Base-by-base conservation (phyloP, 2,329 filamentous ascomycete genomes). In the Elsinoe perseae region DNA sequence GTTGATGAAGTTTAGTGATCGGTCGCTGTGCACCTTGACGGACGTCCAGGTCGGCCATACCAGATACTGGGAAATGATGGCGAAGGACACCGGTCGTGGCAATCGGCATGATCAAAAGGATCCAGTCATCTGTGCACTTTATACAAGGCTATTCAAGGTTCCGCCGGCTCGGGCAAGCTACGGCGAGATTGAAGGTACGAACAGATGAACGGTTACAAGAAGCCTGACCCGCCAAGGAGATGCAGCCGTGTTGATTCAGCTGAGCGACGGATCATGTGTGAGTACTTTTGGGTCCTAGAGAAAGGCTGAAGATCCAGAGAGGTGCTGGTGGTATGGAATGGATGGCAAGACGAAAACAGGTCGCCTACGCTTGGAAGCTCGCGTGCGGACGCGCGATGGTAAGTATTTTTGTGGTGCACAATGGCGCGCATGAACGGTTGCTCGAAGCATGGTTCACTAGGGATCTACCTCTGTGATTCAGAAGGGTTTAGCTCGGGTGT, bases 361-460 rank as follows among this genome's bases (percentile, higher is more conserved):
- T 36, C 32, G 32, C 27, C 48, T 34, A 52, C 30, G n/a, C 43
- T 48, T 16, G 4, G 7, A 10, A 34, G 48, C 30, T 23, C 48
- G 48, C 30, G 30, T 23, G 48, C 14, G 48, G 48, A 36, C 30
- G 28, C 28, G 48, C 32, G 18, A 20, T 21, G 48, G 14, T 34
- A 21, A 38, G 36, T 21, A 36, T 52, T 36, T 23, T 12, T 21
- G 25, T 34, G 32, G 28, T 25, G 48, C 21, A 52, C 16, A 20
- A 50, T 38, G 48, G 28, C 48, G 48, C 48, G 48, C 48, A 36
- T 52, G 48, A 52, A 52, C 48, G 48, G 48, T 52, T 52, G 48
- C 48, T 38, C 28, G 30, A 52, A 52, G 48, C 48, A 52, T 38
- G 48, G 48, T 52, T 52, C 48, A 38, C 48, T 38, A 38, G 48